Percentiles rank a stretch among this genome's conserved stretches.
phyloP scores from a whole-genome alignment of 257 asterid species.

The Solanum chaucha region DNA sequence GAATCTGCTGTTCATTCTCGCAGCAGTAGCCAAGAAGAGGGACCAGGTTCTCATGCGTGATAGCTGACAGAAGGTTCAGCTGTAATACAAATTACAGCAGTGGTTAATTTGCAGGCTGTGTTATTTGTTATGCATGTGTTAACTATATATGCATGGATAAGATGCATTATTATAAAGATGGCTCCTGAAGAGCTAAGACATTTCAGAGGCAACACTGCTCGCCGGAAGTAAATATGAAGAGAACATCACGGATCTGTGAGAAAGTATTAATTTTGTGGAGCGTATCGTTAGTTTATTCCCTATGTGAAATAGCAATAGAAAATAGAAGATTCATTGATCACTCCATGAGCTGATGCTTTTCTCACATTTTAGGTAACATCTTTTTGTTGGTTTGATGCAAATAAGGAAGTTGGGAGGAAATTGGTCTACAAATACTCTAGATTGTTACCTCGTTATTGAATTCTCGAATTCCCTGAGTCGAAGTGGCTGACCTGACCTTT shows the following conservation, averaged over 20 bases:
- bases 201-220: neutral
- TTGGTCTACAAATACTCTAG: neutral
- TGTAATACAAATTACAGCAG: constrained; percentile 17
- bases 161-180: neutral
- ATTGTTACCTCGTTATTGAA: constrained; percentile 66
- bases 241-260: neutral
- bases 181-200: neutral
- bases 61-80: constrained; percentile 73
- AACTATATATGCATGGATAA: neutral
- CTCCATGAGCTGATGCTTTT: neutral
- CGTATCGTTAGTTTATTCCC: no score
- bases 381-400: neutral
- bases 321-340: neutral
- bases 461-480: constrained; percentile 88
- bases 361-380: neutral
- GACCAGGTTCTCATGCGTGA: constrained; percentile 68
- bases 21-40: constrained; percentile 80
- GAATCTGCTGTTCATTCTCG: constrained; percentile 89
- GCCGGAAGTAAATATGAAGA: neutral
- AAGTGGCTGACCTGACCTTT: constrained; percentile 83
- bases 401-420: neutral
- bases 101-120: neutral
- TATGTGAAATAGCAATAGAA: neutral
- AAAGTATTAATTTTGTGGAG: neutral
- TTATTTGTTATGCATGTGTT: neutral